Evolutionary conservation across 1,284 basidiomycete species (phyloP), one percentile per base, ranked within the genome.

Genomic region (Anthracocystis walkeri): DNA sequence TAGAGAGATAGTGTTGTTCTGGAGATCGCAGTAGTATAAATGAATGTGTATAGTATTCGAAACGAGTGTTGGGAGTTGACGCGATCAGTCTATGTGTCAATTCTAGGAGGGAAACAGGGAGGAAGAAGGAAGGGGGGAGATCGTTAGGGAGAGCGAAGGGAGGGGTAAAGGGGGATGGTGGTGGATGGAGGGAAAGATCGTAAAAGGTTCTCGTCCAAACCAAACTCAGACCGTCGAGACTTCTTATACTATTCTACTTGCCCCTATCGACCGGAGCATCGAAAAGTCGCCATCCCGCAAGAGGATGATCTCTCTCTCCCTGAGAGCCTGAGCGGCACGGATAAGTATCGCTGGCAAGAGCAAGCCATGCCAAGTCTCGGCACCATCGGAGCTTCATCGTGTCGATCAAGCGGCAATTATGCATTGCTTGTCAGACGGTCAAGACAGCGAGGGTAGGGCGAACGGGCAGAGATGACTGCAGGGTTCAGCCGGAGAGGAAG

Each of bases 161-260:
- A 41, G n/a, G 41, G 48, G 27, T 40, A 35, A 35, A 38, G 42
- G 60, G 35, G 14, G 14, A 38, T 38, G 35, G n/a, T 38, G 58
- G 29, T 63, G 49, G 51, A 44, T 55, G 14, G 38, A 51, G 50
- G 55, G 50, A 50, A 52, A 33, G 56, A 58, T 58, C 56, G 29
- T 40, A 23, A 31, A 20, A 29, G 23, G 10, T 16, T 41, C 25
- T 12, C 18, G 29, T 16, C 29, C 35, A 38, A 29, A 20, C 51
- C 21, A 41, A 21, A 27, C 41, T 50, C 33, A 16, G 44, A 58
- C 25, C 8, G 31, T 14, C 4, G 4, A 10, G 12, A 7, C 40
- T 23, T 68, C 65, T 68, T 68, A 68, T 68, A 68, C 59, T 62
- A 44, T 45, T 38, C 16, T 21, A 49, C 23, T 27, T 20, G 29